Percentiles rank a stretch among this genome's conserved stretches.
Conservation (phyloP, 108 stramenopile species). For the Nitzschia inconspicua region DNA sequence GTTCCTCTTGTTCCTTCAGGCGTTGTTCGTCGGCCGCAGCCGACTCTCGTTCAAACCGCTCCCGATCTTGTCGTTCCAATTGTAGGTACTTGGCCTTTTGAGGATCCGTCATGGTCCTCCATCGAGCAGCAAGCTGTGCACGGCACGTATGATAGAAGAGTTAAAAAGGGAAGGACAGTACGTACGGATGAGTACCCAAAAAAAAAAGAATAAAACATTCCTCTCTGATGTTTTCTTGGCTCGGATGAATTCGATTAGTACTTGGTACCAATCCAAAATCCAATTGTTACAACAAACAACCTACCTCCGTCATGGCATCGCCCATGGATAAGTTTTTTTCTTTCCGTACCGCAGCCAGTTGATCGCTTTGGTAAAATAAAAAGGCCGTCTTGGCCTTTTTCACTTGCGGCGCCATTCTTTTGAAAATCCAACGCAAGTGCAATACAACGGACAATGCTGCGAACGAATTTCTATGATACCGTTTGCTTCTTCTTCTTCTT, state of each 20-base stretch:
- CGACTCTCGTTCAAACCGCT: slow-evolving; percentile 69
- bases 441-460: too few relatives aligned
- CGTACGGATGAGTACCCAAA: background rate
- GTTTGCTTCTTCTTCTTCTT: too few relatives aligned
- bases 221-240: background rate
- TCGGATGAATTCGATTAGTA: background rate
- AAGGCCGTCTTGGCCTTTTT: slow-evolving; percentile 80
- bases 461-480: too few relatives aligned
- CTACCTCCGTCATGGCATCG: slow-evolving; percentile 77
- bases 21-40: slow-evolving; percentile 65
- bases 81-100: slow-evolving; percentile 47
- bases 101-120: slow-evolving; percentile 54
- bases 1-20: slow-evolving; percentile 46
- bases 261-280: background rate
- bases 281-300: background rate
- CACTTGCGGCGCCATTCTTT: slow-evolving; percentile 38
- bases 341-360: slow-evolving; percentile 59
- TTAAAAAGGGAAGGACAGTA: background rate
- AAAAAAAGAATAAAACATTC: background rate
- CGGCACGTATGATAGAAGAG: background rate
- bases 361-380: slow-evolving; percentile 70
- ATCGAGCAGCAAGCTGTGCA: slow-evolving; percentile 55
- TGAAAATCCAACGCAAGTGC: too few relatives aligned
- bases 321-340: slow-evolving; percentile 69
- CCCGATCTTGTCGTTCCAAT: slow-evolving; percentile 60